Percentiles rank a stretch among this genome's conserved stretches.
phyloP scores from a whole-genome alignment of 1,284 basidiomycete species.

The Naganishia liquefaciens region DNA sequence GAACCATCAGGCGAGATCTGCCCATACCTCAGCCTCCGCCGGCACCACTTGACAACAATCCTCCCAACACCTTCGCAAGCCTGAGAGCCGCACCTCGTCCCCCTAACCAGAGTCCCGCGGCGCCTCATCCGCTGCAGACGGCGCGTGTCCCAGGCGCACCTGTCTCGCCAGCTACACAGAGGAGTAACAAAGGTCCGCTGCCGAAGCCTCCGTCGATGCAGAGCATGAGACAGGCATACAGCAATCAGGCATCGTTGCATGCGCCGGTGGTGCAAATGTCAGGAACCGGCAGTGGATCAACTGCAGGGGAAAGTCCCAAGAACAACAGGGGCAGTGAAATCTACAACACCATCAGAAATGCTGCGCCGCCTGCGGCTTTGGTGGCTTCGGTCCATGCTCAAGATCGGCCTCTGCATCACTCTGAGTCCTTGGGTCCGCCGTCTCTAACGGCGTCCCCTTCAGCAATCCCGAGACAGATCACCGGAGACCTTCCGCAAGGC shows the following conservation, averaged over 20 bases:
- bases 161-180: constrained; percentile 11
- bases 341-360: constrained; percentile 39
- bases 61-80: constrained; percentile 5
- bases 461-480: not conserved
- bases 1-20: constrained; percentile 47
- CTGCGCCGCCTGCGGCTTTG: constrained; percentile 8
- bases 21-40: constrained; percentile 35
- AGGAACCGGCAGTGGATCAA: not conserved
- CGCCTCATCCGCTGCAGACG: constrained; percentile 1
- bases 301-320: constrained; percentile 4
- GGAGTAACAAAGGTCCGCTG: constrained; percentile 22
- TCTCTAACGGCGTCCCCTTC: not conserved
- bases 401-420: constrained; percentile 11
- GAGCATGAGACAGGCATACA: constrained; percentile 17
- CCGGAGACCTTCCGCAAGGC: constrained; percentile 15
- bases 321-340: constrained; percentile 32
- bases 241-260: constrained; percentile 1
- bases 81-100: constrained; percentile 19
- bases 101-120: constrained; percentile 16
- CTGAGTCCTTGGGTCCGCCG: not conserved
- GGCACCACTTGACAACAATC: constrained; percentile 39
- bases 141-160: not conserved
- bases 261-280: not conserved
- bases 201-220: constrained; percentile 28
- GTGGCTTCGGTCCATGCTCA: constrained; percentile 14